Percentiles rank a stretch among this genome's conserved stretches.
phyloP scores from a whole-genome alignment of 1,284 basidiomycete species.

The Fomitopsis betulina region DNA sequence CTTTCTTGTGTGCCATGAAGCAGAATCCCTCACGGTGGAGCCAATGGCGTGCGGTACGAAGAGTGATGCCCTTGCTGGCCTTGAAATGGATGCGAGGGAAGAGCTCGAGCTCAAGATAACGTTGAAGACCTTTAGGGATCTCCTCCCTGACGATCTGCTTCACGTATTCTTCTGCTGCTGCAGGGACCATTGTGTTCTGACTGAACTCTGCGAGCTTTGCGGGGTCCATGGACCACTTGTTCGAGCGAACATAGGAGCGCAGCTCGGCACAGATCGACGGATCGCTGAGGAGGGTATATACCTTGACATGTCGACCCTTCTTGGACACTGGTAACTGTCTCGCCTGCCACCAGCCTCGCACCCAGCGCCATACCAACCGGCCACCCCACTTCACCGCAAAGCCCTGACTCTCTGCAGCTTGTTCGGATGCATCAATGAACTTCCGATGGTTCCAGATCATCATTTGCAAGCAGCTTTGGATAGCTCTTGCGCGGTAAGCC shows the following conservation, averaged over 20 bases:
- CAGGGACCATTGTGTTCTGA: conserved; percentile 22
- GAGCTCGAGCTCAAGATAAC: conserved; percentile 32
- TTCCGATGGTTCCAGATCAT: not conserved
- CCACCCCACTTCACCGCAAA: too few relatives aligned
- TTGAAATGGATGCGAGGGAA: conserved; percentile 32
- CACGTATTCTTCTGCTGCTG: conserved; percentile 26
- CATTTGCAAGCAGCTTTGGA: not conserved
- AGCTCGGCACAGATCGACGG: conserved; percentile 21
- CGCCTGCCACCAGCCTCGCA: too few relatives aligned
- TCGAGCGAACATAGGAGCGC: conserved; percentile 20
- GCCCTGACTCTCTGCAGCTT: not conserved
- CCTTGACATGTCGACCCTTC: conserved; percentile 27
- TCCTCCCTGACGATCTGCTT: conserved; percentile 25
- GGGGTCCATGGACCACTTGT: conserved; percentile 33
- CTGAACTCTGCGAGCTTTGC: conserved; percentile 25
- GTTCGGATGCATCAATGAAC: not conserved
- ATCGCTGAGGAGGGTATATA: conserved; percentile 26
- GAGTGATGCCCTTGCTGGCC: conserved; percentile 7
- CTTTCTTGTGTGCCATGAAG: conserved; percentile 28
- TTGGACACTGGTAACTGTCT: conserved; percentile 25
- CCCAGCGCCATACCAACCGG: too few relatives aligned
- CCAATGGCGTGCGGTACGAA: conserved; percentile 18
- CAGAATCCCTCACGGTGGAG: conserved; percentile 27
- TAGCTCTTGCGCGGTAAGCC: not conserved
- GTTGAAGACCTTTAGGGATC: conserved; percentile 32